phyloP scores from a whole-genome alignment of 2,329 filamentous ascomycete genomes.

The Aspergillus hortae region DNA sequence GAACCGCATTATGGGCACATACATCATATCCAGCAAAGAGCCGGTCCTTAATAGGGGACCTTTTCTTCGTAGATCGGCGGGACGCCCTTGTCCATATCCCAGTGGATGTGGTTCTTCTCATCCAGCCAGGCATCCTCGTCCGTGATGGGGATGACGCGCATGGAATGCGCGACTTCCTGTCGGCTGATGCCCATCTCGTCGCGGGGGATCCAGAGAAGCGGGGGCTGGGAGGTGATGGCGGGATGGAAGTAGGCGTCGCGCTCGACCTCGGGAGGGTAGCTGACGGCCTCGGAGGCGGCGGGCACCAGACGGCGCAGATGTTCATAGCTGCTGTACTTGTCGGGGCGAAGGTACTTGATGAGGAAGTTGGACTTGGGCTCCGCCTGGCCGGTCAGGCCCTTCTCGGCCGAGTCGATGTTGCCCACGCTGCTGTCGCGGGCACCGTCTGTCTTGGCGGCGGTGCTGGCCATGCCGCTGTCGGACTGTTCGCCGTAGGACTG shows the following conservation, averaged over 20 bases:
- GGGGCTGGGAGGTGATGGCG: constrained; percentile 58
- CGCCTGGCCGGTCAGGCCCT: constrained; percentile 25
- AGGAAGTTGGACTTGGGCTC: constrained; percentile 36
- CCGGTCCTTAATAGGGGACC: constrained; percentile 44
- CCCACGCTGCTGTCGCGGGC: constrained; percentile 20
- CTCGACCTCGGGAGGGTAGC: constrained; percentile 61
- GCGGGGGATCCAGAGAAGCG: constrained; percentile 79
- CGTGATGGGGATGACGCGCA: constrained; percentile 70
- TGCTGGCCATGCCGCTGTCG: constrained; percentile 13
- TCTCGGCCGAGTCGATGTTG: constrained; percentile 35
- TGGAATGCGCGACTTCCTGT: constrained; percentile 73
- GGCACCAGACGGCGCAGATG: constrained; percentile 69
- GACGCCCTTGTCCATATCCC: constrained; percentile 53
- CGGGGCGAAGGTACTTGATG: constrained; percentile 67
- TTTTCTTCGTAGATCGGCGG: constrained; percentile 60
- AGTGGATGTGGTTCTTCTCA: constrained; percentile 65
- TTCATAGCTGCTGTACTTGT: constrained; percentile 70
- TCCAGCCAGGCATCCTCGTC: constrained; percentile 71
- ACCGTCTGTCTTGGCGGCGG: constrained; percentile 7
- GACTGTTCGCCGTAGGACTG: constrained; percentile 20
- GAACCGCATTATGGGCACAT: neutral
- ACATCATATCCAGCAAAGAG: neutral
- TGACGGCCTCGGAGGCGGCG: constrained; percentile 49
- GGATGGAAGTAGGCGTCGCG: constrained; percentile 72
- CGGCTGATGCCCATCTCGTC: constrained; percentile 70